Base-by-base conservation (phyloP, 129 eudicot genomes). In the Pulicaria dysenterica region DNA sequence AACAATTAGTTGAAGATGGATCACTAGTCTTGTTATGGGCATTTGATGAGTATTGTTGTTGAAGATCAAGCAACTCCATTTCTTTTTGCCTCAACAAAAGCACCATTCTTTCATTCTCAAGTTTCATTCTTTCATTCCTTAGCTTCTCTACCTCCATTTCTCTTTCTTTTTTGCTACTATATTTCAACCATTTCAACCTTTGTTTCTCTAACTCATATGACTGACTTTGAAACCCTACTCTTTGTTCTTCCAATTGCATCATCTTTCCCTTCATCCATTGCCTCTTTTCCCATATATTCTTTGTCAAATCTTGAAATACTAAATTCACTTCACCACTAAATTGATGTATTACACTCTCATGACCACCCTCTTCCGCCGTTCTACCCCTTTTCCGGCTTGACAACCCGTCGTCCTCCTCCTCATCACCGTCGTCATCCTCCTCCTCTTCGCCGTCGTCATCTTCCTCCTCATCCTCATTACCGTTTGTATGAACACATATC, bases 51-150 rank as follows among this genome's bases (percentile, higher is more conserved):
- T 82, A 75, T 42, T 73, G 85, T 0, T 78, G 79, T 7, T 76
- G 82, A 79, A 63, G 56, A 58, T 82, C 86, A 69, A 78, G 69
- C 77, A 87, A 73, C 54, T 92, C 91, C 34, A 89, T 37, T 75
- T 92, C 96, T 70, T 86, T 89, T 51, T 89, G 89, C 44, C 81
- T 72, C 1, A 92, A 67, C 16, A 89, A 72, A 47, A 92, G 87
- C 58, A 87, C 76, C 96, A 89, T 86, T 48, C 96, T 89, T 68
- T 92, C 94, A 83, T 89, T 89, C 74, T 89, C 95, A 70, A 89
- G 84, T 85, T 73, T 83, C 83, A 77, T 67, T 42, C 86, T 77
- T 59, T 92, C 98, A 42, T 85, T 89, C 4, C 53, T 72, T 3
- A 92, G 73, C 87, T 80, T 89, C 64, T 85, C 90, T 44, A 71